Evolutionary conservation across 768 basidiomycete species (phyloP), one percentile per base, ranked within the genome.

Genomic region (Boletus sp.): DNA sequence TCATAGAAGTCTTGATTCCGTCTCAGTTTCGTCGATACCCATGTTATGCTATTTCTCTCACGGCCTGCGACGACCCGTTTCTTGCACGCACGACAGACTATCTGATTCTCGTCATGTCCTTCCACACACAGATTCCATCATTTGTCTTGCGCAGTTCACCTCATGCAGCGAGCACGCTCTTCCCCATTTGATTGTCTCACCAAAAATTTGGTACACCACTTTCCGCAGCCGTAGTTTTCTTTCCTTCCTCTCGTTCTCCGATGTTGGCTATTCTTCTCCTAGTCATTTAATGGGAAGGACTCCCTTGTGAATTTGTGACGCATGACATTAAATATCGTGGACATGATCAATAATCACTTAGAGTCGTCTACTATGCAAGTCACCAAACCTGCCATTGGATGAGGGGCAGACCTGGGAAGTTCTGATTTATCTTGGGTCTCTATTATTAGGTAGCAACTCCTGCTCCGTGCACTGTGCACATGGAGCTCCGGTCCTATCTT

Each of bases 31-130:
- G 41, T 63, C 47, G 66, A 71, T 74, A 72, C 68, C 65, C 64
- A 66, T 60, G 62, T 67, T 66, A 68, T 65, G 65, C 59, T 70
- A 65, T 58, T 63, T 72, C 65, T 64, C 64, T 71, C 54, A 70
- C 64, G 70, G 68, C 71, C 62, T 64, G 59, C 60, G 56, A 71
- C 64, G 70, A 71, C 63, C 60, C 42, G 35, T 56, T 56, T 68
- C 60, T 53, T 62, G 60, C 71, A 73, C 60, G 62, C 62, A 72
- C 62, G 70, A 72, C 70, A 69, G 61, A 68, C 72, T 69, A 68
- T 66, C 62, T 68, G 62, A 64, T 68, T 53, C 52, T 68, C 66
- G 58, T 55, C 60, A 61, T 68, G 61, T 64, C 63, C 55, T 59
- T 60, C 47, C 49, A 57, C 34, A 50, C 55, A 38, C 46, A 50